Base-by-base conservation (phyloP, 2,329 filamentous ascomycete genomes). In the Phaeosphaeriaceae sp. region DNA sequence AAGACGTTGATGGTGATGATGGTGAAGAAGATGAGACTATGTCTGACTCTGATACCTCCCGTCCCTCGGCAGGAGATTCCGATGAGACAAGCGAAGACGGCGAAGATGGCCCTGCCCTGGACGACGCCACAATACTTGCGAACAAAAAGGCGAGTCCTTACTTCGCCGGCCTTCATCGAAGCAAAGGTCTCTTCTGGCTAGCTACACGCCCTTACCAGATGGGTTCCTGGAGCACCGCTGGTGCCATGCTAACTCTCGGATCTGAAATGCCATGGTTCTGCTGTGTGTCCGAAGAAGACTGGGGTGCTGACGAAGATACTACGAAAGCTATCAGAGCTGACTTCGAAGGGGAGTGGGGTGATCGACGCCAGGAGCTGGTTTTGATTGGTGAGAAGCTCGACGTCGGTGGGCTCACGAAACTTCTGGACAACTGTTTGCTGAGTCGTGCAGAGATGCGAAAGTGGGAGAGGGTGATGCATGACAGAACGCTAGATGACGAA, bases 301-400 rank as follows among this genome's bases (percentile, higher is more conserved):
- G 83, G 79, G 82, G 80, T 0, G 81, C 82, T 11, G 81, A 82
- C 58, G 69, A 76, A 24, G 82, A 83, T 13, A 83, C 85, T 1
- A 67, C 77, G 22, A 72, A 78, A 44, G 81, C 81, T 11, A 83
- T 86, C 42, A 71, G 77, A 51, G 78, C 83, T 31, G 83, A 86
- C 56, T 84, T 85, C 52, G 72, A 79, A 27, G 79, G 76, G 2
- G 76, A 77, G 9, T 91, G 88, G 88, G 89, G 88, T 0, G 89
- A 92, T 64, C 81, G 89, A 1, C 81, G 89, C 1, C 89, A 92
- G 70, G 89, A 92, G 72, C 72, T 92, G 7, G 89, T 92, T 2
- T 90, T 92, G 59, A 91, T 92, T 56, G 89, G 89, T 0, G 88
- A 91, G 73, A 81, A 82, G 5, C 79, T 92, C 15, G 81, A 90